phyloP scores from a whole-genome alignment of 1,284 basidiomycete genomes.

The Ustilago xerochloae region DNA sequence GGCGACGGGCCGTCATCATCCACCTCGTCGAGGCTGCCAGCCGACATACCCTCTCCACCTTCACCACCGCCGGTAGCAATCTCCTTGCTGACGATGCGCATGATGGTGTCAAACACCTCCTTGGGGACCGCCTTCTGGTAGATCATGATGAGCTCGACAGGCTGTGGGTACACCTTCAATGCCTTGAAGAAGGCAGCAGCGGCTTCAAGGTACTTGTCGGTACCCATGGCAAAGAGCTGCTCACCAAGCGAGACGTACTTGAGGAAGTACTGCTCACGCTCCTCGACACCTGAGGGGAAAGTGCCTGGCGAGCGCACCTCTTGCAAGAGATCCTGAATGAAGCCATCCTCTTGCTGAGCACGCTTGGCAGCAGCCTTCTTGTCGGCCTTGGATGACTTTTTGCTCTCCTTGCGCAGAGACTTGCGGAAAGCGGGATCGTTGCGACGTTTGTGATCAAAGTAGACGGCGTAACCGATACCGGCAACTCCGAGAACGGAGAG shows the following conservation, averaged over 20 bases:
- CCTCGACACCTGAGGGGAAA: slow-evolving; percentile 76
- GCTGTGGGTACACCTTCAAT: slow-evolving; percentile 91
- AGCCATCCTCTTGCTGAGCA: slow-evolving; percentile 48
- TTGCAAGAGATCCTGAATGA: slow-evolving; percentile 55
- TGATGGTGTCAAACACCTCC: slow-evolving; percentile 87
- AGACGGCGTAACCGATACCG: slow-evolving; percentile 70
- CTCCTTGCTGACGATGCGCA: slow-evolving; percentile 87
- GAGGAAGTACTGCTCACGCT: slow-evolving; percentile 78
- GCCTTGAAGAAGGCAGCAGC: slow-evolving; percentile 93
- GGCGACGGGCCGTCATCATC: slow-evolving; percentile 45
- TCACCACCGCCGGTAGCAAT: slow-evolving; percentile 73
- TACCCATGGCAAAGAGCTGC: slow-evolving; percentile 81
- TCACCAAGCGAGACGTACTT: slow-evolving; percentile 87
- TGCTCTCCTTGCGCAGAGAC: slow-evolving; percentile 80
- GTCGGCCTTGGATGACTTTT: slow-evolving; percentile 74
- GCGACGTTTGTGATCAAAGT: slow-evolving; percentile 94
- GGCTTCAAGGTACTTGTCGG: slow-evolving; percentile 71
- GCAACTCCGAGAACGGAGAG: slow-evolving; percentile 55
- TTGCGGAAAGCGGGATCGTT: slow-evolving; percentile 89
- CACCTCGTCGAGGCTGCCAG: slow-evolving; percentile 50
- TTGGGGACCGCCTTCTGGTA: slow-evolving; percentile 91
- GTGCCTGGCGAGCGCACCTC: slow-evolving; percentile 51
- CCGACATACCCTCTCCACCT: slow-evolving; percentile 27
- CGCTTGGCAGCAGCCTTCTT: slow-evolving; percentile 69
- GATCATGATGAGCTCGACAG: slow-evolving; percentile 80